Conservation (phyloP, 2,329 filamentous ascomycete species). For the Aspergillus awamori region DNA sequence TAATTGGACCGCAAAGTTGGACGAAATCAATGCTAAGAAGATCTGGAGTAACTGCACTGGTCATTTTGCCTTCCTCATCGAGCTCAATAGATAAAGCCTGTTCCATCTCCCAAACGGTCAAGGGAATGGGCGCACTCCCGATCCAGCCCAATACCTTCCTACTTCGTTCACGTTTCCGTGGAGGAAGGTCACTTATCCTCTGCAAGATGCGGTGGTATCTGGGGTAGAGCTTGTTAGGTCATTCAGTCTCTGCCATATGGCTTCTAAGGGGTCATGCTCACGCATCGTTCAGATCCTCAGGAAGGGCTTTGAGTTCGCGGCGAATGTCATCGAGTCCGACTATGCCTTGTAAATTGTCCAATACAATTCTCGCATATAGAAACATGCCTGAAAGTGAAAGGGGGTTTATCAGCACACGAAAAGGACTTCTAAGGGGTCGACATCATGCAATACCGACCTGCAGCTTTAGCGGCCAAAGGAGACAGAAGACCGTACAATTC, state of each 20-base stretch:
- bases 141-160: slow-evolving; percentile 26
- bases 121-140: slow-evolving; percentile 21
- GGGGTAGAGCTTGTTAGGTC: no score
- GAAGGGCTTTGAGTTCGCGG: slow-evolving; percentile 30
- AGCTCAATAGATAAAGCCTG: slow-evolving; percentile 19
- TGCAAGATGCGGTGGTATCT: slow-evolving; percentile 12
- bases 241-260: background rate
- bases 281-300: slow-evolving; percentile 35
- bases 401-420: background rate
- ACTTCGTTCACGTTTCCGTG: slow-evolving; percentile 11
- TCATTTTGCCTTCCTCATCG: background rate
- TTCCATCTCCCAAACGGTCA: slow-evolving; percentile 23
- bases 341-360: slow-evolving; percentile 2
- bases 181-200: background rate
- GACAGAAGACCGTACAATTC: slow-evolving; percentile 1
- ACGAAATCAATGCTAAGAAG: slow-evolving; percentile 17
- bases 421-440: background rate
- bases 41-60: background rate
- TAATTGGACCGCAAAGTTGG: slow-evolving; percentile 33
- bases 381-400: slow-evolving; percentile 9
- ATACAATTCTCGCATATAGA: slow-evolving; percentile 8
- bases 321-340: slow-evolving; percentile 26
- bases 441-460: background rate
- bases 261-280: slow-evolving; percentile 19
- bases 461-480: slow-evolving; percentile 9